Conservation (phyloP, 1,139 yeast species). For the Pichia kudriavzevii region DNA sequence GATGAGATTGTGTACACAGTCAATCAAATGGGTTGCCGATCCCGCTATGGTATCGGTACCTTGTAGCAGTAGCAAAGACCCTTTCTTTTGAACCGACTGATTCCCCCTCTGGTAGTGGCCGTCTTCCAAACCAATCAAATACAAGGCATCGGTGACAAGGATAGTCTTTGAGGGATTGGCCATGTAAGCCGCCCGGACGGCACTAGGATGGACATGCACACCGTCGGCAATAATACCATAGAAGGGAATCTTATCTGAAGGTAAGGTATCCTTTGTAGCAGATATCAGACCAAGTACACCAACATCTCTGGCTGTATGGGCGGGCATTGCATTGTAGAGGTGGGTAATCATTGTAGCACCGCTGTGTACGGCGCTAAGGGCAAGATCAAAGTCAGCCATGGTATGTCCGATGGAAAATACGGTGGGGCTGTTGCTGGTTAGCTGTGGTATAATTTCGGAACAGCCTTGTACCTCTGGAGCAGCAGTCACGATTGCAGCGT, state of each 20-base stretch:
- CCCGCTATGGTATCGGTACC: conserved; percentile 61
- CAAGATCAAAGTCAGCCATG: conserved; percentile 41
- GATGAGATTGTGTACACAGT: conserved; percentile 47
- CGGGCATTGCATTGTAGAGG: conserved; percentile 62
- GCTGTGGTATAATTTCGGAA: conserved; percentile 39
- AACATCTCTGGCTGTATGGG: conserved; percentile 55
- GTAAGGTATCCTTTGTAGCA: conserved; percentile 1
- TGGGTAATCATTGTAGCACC: conserved; percentile 61
- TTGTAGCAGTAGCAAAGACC: conserved; percentile 40
- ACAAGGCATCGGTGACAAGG: conserved; percentile 59
- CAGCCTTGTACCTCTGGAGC: conserved; percentile 58
- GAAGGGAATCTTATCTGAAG: conserved; percentile 35
- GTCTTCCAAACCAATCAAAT: conserved; percentile 44
- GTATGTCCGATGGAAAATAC: conserved; percentile 55
- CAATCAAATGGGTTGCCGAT: conserved; percentile 50
- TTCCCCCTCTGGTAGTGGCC: conserved; percentile 46
- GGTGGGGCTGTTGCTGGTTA: conserved; percentile 30
- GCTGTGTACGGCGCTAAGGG: conserved; percentile 39
- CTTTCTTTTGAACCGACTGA: conserved; percentile 43
- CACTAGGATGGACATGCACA: conserved; percentile 54
- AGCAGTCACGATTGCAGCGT: conserved; percentile 49
- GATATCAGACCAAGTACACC: conserved; percentile 45
- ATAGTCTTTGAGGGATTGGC: conserved; percentile 50
- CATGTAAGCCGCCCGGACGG: conserved; percentile 46
- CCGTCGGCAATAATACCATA: conserved; percentile 59